Evolutionary conservation across 345 rosid genomes (phyloP).

Genomic region (Eucalyptus pauciflora): DNA sequence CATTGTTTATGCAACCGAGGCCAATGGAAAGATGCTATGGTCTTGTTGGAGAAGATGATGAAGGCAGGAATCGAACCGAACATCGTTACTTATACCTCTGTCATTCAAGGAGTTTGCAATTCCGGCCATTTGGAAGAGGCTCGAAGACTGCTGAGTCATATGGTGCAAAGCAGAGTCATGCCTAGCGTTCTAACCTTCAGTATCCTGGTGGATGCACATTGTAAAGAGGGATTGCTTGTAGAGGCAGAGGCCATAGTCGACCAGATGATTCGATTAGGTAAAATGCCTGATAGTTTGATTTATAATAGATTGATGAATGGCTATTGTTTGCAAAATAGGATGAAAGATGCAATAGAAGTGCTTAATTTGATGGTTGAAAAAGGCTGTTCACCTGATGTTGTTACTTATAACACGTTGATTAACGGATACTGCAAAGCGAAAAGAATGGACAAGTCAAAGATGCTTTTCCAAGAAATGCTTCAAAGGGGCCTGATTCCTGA

Average conservation of each 20-base stretch:
- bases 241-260: background rate
- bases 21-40: background rate
- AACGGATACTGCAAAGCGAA: background rate
- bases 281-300: background rate
- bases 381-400: background rate
- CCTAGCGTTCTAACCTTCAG: rapidly evolving
- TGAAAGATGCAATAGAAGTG: rapidly evolving
- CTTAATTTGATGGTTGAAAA: background rate
- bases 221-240: background rate
- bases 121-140: background rate
- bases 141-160: background rate
- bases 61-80: background rate
- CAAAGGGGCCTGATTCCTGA: rapidly evolving
- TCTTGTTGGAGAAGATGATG: background rate
- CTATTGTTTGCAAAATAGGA: background rate
- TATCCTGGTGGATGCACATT: rapidly evolving
- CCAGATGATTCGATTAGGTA: background rate
- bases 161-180: background rate
- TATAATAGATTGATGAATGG: background rate
- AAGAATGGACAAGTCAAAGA: rapidly evolving
- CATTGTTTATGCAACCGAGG: background rate
- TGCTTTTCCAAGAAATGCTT: background rate
- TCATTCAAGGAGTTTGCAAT: background rate
- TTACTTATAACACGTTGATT: rapidly evolving
- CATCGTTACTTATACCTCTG: rapidly evolving